A percentile compares a stretch with the other conserved stretches of the same genome.
These are phyloP conservation scores for Isoetes taiwanensis DNA, from an alignment of 75 land plant species.

Conservation along the genomic window DNA sequence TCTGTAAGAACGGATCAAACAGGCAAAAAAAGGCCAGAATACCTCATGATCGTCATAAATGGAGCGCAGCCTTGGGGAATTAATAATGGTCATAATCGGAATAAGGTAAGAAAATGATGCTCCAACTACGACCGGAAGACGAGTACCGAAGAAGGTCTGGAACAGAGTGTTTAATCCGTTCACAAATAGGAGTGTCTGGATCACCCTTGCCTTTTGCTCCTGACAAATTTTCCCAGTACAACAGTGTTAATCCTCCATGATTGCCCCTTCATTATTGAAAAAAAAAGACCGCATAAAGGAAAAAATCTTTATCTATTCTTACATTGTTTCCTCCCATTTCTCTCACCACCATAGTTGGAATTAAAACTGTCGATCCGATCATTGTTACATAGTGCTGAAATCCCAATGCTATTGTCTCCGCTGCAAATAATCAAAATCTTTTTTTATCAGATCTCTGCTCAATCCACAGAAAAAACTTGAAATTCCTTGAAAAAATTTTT, in stretches of 20 bases:
- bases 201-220: conserved; percentile 54
- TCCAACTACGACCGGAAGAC: conserved; percentile 78
- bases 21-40: no score
- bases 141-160: conserved; percentile 56
- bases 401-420: conserved; percentile 46
- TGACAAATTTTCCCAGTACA: not conserved
- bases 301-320: no score
- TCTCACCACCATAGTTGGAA: conserved; percentile 61
- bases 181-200: conserved; percentile 65
- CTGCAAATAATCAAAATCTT: no score
- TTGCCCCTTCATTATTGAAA: no score
- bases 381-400: conserved; percentile 85
- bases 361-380: conserved; percentile 75
- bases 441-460: no score
- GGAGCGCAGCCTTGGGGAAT: conserved; percentile 29
- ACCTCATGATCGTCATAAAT: conserved; percentile 50
- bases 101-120: conserved; percentile 61
- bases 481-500: no score
- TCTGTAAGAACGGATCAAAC: no score
- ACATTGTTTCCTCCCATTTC: conserved; percentile 81
- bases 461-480: no score
- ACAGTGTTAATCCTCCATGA: not conserved
- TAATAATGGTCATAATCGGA: conserved; percentile 49
- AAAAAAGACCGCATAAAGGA: no score
- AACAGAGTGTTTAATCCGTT: conserved; percentile 59